Conservation (phyloP, 2,329 filamentous ascomycete species). For the Coniochaeta hoffmannii region DNA sequence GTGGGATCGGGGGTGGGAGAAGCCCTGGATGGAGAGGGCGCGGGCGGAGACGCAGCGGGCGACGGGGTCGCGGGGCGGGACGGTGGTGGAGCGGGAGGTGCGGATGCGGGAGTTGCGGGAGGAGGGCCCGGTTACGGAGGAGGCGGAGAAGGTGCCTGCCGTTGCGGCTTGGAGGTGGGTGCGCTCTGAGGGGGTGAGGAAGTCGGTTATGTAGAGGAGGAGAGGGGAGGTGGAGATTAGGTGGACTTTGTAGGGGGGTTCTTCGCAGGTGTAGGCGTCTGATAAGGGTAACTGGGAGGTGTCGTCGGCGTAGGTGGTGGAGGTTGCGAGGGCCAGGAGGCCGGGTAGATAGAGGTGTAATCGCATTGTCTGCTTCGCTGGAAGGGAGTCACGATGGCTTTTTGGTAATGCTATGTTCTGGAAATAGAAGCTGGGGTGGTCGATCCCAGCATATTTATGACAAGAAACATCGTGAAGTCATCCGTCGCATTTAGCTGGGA, state of each 20-base stretch:
- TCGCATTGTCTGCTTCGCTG: too few species aligned
- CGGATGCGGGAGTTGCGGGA: conserved; percentile 27
- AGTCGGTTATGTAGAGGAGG: conserved; percentile 40
- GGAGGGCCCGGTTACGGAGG: conserved; percentile 26
- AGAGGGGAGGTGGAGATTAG: conserved; percentile 40
- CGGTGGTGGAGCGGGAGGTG: conserved; percentile 37
- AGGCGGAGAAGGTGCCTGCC: conserved; percentile 37
- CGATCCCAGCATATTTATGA: too few species aligned
- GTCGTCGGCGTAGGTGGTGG: not conserved
- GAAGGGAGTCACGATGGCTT: too few species aligned
- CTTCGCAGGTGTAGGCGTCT: not conserved
- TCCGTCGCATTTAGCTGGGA: too few species aligned
- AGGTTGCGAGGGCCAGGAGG: not conserved
- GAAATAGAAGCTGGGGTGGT: too few species aligned
- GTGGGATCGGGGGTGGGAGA: conserved; percentile 25
- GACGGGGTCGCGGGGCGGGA: conserved; percentile 29
- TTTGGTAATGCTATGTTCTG: too few species aligned
- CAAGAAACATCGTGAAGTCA: too few species aligned
- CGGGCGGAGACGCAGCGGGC: conserved; percentile 40
- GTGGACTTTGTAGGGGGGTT: conserved; percentile 28
- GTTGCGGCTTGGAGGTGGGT: conserved; percentile 33
- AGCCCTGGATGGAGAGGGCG: conserved; percentile 37
- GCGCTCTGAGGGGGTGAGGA: conserved; percentile 33
- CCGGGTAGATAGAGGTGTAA: not conserved
- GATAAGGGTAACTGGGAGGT: not conserved